phyloP scores from a whole-genome alignment of 108 stramenopile genomes.

The Cyclotella cryptica region DNA sequence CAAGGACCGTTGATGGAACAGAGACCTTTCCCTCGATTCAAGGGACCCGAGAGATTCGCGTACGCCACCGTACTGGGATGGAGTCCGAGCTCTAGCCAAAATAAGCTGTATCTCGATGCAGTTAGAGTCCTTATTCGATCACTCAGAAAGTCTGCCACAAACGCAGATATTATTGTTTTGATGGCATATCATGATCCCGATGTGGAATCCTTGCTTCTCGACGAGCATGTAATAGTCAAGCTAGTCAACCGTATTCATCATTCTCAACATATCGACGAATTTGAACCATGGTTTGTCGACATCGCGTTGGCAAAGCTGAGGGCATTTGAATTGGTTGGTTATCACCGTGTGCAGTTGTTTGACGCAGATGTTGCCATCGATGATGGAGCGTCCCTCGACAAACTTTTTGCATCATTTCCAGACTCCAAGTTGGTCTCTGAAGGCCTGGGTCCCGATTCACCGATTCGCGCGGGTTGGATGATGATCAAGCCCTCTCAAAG shows the following conservation, averaged over 20 bases:
- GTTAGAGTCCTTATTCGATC: slow-evolving; percentile 12
- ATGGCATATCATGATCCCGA: slow-evolving; percentile 15
- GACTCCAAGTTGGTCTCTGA: slow-evolving; percentile 19
- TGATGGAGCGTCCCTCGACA: background rate
- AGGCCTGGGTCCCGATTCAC: slow-evolving; percentile 26
- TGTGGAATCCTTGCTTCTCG: background rate
- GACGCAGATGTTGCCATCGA: slow-evolving; percentile 25
- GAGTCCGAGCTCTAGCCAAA: slow-evolving; percentile 12
- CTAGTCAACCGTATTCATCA: slow-evolving; percentile 3
- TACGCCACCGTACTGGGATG: slow-evolving; percentile 14
- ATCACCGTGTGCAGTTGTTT: slow-evolving; percentile 14
- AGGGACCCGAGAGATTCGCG: background rate
- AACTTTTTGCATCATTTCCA: background rate
- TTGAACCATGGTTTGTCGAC: slow-evolving; percentile 28
- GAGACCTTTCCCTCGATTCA: background rate
- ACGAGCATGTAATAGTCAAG: slow-evolving; percentile 9
- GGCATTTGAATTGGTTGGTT: slow-evolving; percentile 15
- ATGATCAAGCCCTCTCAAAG: slow-evolving; percentile 11
- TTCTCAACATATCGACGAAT: background rate
- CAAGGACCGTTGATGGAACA: slow-evolving; percentile 37
- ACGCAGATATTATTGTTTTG: slow-evolving; percentile 19
- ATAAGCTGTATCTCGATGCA: slow-evolving; percentile 20
- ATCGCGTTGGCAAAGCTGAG: slow-evolving; percentile 20
- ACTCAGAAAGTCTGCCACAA: background rate
- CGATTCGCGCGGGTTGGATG: slow-evolving; percentile 31